Percentiles rank a stretch among this genome's conserved stretches.
Evolutionary conservation across 345 rosid species (phyloP).

Genomic region (Boechera retrofracta): DNA sequence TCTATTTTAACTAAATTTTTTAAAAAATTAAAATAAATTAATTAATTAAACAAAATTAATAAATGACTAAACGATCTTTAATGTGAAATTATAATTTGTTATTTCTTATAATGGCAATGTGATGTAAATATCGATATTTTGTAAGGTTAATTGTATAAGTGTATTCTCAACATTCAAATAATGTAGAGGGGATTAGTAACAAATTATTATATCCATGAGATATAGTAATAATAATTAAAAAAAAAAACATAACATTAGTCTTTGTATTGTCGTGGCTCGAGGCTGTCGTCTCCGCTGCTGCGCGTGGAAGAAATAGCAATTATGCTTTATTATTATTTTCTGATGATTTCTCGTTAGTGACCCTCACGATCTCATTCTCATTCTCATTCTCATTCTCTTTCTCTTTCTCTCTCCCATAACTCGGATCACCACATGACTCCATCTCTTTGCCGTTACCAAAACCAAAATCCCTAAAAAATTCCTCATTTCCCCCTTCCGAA

Average conservation of each 20-base stretch:
- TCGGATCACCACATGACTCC: slow-evolving; percentile 78
- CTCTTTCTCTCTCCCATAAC: slow-evolving; percentile 41
- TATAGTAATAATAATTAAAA: neutral
- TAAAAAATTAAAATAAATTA: too few species aligned
- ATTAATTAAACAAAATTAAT: too few species aligned
- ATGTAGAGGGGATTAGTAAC: neutral
- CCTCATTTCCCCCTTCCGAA: neutral
- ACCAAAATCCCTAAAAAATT: slow-evolving; percentile 33
- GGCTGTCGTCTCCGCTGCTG: slow-evolving; percentile 8
- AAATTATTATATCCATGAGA: neutral
- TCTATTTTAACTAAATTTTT: too few species aligned
- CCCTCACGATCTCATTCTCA: slow-evolving; percentile 45
- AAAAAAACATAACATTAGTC: neutral
- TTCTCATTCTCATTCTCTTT: neutral
- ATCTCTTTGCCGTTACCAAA: slow-evolving; percentile 41
- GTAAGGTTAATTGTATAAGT: too few species aligned
- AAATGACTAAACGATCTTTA: too few species aligned
- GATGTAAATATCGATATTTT: too few species aligned
- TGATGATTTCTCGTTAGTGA: slow-evolving; percentile 37
- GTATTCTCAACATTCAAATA: too few species aligned
- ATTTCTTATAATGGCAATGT: too few species aligned
- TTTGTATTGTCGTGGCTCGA: slow-evolving; percentile 4
- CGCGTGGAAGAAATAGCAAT: slow-evolving; percentile 42
- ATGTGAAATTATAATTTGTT: too few species aligned
- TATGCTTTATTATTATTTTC: neutral